phyloP scores from a whole-genome alignment of 208 protist genomes.

The Novymonas esmeraldas region DNA sequence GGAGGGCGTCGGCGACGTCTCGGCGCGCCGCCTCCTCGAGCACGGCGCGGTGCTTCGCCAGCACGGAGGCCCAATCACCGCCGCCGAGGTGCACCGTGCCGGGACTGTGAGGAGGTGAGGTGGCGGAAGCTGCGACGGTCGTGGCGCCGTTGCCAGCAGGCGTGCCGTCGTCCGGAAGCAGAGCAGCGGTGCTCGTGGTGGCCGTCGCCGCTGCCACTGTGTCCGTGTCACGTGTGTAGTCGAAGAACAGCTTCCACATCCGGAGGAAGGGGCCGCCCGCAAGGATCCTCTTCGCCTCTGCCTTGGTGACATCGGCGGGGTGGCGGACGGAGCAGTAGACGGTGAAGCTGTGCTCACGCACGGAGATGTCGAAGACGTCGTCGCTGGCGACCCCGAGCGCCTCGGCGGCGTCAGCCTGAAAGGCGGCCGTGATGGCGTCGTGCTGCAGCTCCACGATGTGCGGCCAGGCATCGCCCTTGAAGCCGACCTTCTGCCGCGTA shows the following conservation, averaged over 20 bases:
- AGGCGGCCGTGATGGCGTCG: constrained; percentile 36
- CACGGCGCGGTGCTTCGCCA: not conserved
- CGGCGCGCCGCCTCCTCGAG: constrained; percentile 13
- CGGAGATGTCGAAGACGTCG: constrained; percentile 38
- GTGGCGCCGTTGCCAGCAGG: no score
- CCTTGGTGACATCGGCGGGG: constrained; percentile 15
- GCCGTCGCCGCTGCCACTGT: not conserved
- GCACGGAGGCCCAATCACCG: constrained; percentile 11
- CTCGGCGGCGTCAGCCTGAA: no score
- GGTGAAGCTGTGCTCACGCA: constrained; percentile 24
- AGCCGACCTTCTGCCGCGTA: constrained; percentile 51
- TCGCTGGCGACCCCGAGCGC: constrained; percentile 30
- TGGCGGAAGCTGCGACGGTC: no score
- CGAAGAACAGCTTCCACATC: constrained; percentile 48
- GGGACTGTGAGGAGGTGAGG: not conserved
- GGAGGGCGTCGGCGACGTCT: constrained; percentile 19
- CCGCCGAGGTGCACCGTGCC: constrained; percentile 12
- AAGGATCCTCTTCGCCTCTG: constrained; percentile 29
- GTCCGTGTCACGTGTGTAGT: constrained; percentile 1
- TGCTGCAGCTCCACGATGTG: constrained; percentile 23
- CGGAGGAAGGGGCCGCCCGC: constrained; percentile 19
- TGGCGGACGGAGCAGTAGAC: constrained; percentile 54
- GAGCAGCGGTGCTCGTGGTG: not conserved
- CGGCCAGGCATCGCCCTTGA: constrained; percentile 52
- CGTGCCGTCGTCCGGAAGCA: no score